Evolutionary conservation across 2,329 filamentous ascomycete species (phyloP).

Genomic region (Xylaria sp.): DNA sequence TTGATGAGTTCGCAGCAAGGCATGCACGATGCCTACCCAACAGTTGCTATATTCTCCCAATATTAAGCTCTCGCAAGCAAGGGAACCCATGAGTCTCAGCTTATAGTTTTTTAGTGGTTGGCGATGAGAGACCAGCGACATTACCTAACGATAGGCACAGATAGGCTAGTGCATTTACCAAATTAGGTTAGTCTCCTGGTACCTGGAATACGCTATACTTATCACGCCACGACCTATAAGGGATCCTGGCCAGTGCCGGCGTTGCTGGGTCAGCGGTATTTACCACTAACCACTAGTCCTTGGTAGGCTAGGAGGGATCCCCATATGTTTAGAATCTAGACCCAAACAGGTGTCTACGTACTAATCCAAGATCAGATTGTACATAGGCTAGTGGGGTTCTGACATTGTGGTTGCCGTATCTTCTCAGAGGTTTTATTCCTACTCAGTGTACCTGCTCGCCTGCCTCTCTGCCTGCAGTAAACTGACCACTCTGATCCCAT

Average conservation of each 20-base stretch:
- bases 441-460: too few species aligned
- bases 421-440: too few species aligned
- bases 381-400: background rate
- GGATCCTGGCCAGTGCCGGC: background rate
- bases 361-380: background rate
- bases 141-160: background rate
- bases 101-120: background rate
- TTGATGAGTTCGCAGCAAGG: constrained; percentile 2
- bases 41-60: background rate
- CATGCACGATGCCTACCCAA: constrained; percentile 7
- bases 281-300: constrained; percentile 17
- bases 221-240: background rate
- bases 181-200: too few species aligned
- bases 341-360: background rate
- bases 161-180: background rate
- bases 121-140: background rate
- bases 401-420: too few species aligned
- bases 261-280: constrained; percentile 28
- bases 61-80: constrained; percentile 7
- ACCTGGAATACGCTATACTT: too few species aligned
- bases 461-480: too few species aligned
- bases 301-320: background rate
- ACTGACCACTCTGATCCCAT: too few species aligned
- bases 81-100: constrained; percentile 1
- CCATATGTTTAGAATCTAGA: background rate